Base-by-base conservation (phyloP, 2,329 filamentous ascomycete genomes). In the Cordyceps tenuipes region DNA sequence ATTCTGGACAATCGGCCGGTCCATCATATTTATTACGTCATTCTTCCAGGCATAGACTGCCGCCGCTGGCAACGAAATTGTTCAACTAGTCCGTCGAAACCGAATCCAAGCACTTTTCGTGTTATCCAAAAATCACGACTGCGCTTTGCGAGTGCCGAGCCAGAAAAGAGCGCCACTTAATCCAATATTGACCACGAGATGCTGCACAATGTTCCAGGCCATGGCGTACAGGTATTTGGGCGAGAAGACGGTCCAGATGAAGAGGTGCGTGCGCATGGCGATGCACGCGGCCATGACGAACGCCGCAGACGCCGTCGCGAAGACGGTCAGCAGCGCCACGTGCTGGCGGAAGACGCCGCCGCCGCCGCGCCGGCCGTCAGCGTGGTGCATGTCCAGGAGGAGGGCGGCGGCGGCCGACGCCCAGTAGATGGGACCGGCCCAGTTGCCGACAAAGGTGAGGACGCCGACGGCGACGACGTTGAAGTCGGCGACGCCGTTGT, bases 211-310 rank as follows among this genome's bases (percentile, higher is more conserved):
- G 63, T 83, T 85, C 95, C 94, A 99, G 15, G 88, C 91, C 79
- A 94, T 88, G 64, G 86, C 89, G 71, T 96, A 99, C 65, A 99
- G 75, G 72, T 92, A 97, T 73, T 97, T 99, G 0, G 94, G 94
- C 64, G 90, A 96, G 73, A 99, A 99, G 12, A 99, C 94, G 0
- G 93, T 97, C 94, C 94, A 99, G 63, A 99, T 92, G 71, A 99
- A 99, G 61, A 99, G 73, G 78, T 99, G 94, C 34, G 90, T 91
- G 65, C 93, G 79, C 69, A 99, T 73, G 8, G 83, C 79, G 52
- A 89, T 91, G 72, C 94, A 99, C 17, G 93, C 91, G 15, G 82
- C 84, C 93, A 97, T 97, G 26, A 97, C 87, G 51, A 85, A 87
- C 3, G 84, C 73, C 57, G 90, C 73, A 64, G 84, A 85, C 1